Base-by-base conservation (phyloP, 2,329 filamentous ascomycete species). In the Botrytis deweyae region DNA sequence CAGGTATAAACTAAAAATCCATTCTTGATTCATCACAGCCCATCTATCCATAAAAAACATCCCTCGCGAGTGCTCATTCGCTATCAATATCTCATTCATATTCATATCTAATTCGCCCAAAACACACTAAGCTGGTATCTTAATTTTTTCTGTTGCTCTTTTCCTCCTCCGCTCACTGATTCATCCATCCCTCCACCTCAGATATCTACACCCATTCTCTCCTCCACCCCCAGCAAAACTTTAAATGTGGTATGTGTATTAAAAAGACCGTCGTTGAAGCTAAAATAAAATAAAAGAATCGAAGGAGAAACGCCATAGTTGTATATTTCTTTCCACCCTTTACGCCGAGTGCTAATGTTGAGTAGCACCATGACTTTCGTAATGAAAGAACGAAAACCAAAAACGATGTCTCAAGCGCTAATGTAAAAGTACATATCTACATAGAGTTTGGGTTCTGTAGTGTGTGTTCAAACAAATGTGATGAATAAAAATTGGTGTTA, bases 361-460 rank as follows among this genome's bases (percentile, higher is more conserved):
- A 68, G 12, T 38, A 3, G 52, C n/a, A 52, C 49, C 44, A 42
- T 58, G 29, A 33, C 36, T 58, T 44, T 68, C 66, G 18, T 42
- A 12, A 58, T 20, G 38, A 58, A 58, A 44, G 42, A 25, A 20
- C 18, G 4, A 67, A 67, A 38, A 42, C 16, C 9, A 25, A 38
- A 61, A 64, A 42, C n/a, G n/a, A 29, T 38, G 49, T 16, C 25
- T 58, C 49, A 42, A 42, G 49, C 49, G 66, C 49, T 22, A 58
- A 58, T 58, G 49, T 58, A 68, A 58, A 68, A 44, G 12, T 68
- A 68, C 66, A 58, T 58, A 58, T 68, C 49, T 68, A 68, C 66
- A 68, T 68, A 20, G 20, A 44, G 18, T n/a, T 25, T 42, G 66
- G 7, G 18, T 58, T 40, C 66, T 42, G 46, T 29, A 58, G n/a